These are phyloP conservation scores for Gentiana macrophylla DNA, from an alignment of 257 asterid genomes.

Conservation along the genomic window DNA sequence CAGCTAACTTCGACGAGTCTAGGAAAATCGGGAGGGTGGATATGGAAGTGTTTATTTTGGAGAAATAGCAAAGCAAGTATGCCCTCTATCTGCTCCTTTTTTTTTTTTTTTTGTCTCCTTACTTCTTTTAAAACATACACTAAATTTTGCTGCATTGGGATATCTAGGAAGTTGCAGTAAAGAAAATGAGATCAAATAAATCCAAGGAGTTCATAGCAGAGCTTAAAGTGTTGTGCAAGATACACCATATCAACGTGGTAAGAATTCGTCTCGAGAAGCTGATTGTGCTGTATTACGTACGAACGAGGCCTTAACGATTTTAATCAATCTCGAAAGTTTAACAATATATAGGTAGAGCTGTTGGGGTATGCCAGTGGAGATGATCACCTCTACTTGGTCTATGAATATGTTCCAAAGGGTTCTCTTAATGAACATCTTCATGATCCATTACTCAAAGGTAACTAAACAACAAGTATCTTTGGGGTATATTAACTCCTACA, in stretches of 20 bases:
- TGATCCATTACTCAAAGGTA: slow-evolving; percentile 71
- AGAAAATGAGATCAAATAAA: slow-evolving; percentile 78
- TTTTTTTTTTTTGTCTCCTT: too few relatives aligned
- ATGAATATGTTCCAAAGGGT: slow-evolving; percentile 56
- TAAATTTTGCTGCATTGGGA: slow-evolving; percentile 2
- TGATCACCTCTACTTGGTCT: slow-evolving; percentile 72
- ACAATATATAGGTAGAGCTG: slow-evolving; percentile 53
- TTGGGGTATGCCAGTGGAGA: slow-evolving; percentile 80
- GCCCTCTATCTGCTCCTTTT: too few relatives aligned
- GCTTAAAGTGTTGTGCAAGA: slow-evolving; percentile 68
- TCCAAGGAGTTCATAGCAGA: slow-evolving; percentile 87
- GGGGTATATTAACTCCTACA: too few relatives aligned
- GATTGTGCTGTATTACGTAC: neutral
- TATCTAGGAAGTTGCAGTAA: slow-evolving; percentile 72
- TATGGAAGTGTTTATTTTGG: slow-evolving; percentile 78
- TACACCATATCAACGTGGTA: slow-evolving; percentile 88
- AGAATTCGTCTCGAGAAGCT: slow-evolving; percentile 14
- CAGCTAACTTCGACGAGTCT: slow-evolving; percentile 49
- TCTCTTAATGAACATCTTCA: slow-evolving; percentile 73
- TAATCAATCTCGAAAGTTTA: neutral
- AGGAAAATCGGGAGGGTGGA: slow-evolving; percentile 73
- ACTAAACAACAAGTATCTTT: neutral
- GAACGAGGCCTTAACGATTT: slow-evolving; percentile 4
- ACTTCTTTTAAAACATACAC: slow-evolving; percentile 1
- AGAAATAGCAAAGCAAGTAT: slow-evolving; percentile 45